Conservation (phyloP, 306 rosid genomes). For the Astragalus glycyphyllos region DNA sequence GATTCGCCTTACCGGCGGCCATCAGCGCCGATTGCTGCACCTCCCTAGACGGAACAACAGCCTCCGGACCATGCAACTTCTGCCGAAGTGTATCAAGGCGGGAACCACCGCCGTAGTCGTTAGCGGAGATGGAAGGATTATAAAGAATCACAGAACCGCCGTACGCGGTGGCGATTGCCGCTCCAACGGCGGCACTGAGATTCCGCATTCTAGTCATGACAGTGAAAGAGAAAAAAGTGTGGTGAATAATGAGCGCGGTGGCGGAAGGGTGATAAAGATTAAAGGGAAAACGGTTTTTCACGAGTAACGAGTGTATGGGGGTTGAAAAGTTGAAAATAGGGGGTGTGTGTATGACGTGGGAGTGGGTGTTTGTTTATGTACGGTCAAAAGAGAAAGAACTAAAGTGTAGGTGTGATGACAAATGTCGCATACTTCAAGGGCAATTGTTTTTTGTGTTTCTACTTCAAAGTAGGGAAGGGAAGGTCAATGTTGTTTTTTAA, state of each 20-base stretch:
- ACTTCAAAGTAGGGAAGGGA: constrained; percentile 23
- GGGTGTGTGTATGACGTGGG: constrained; percentile 17
- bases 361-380: background rate
- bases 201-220: constrained; percentile 65
- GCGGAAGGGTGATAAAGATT: constrained; percentile 8
- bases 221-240: background rate
- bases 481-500: constrained; percentile 40
- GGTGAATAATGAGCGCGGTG: constrained; percentile 7
- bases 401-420: constrained; percentile 21
- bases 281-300: constrained; percentile 10
- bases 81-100: constrained; percentile 55
- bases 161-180: constrained; percentile 57
- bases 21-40: constrained; percentile 71
- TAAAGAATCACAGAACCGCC: constrained; percentile 64
- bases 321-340: background rate
- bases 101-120: constrained; percentile 53
- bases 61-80: constrained; percentile 57
- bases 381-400: constrained; percentile 33
- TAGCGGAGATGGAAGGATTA: constrained; percentile 52
- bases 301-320: constrained; percentile 6
- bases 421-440: constrained; percentile 32
- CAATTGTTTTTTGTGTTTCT: constrained; percentile 14
- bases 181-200: constrained; percentile 54
- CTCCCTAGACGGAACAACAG: constrained; percentile 68
- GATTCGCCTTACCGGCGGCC: constrained; percentile 61